phyloP scores from a whole-genome alignment of 2,329 filamentous ascomycete genomes.

The Paramyrothecium roridum region DNA sequence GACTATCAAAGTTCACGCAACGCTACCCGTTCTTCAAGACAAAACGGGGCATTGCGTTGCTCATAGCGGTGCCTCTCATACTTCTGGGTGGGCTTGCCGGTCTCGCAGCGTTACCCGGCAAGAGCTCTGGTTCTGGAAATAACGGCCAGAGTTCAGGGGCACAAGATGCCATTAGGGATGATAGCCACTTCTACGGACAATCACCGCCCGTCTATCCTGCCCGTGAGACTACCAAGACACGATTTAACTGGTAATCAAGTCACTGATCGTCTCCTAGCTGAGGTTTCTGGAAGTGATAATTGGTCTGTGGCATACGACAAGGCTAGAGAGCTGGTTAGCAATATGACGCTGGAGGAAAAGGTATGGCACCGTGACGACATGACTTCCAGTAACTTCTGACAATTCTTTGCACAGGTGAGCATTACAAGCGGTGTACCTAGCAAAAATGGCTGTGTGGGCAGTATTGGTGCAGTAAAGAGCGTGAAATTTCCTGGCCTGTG shows the following conservation, averaged over 20 bases:
- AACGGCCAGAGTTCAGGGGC: neutral
- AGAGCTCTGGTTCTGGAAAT: slow-evolving; percentile 2
- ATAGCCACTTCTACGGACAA: slow-evolving; percentile 46
- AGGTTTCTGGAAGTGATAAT: slow-evolving; percentile 13
- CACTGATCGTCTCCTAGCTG: neutral
- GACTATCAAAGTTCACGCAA: neutral
- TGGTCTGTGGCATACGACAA: slow-evolving; percentile 60
- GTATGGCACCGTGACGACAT: slow-evolving; percentile 33
- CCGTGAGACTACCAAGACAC: neutral
- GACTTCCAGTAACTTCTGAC: neutral
- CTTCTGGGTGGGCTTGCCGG: slow-evolving; percentile 4
- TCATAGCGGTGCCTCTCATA: slow-evolving; percentile 5
- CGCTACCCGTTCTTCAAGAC: slow-evolving; percentile 8
- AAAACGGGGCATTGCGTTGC: slow-evolving; percentile 5
- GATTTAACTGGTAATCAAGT: neutral
- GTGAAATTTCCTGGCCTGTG: slow-evolving; percentile 44
- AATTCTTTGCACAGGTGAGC: neutral
- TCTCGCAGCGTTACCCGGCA: slow-evolving; percentile 4
- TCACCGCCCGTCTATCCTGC: slow-evolving; percentile 46
- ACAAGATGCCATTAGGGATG: slow-evolving; percentile 25
- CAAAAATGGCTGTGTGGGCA: slow-evolving; percentile 32
- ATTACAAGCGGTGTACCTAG: neutral
- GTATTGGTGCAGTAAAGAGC: slow-evolving; percentile 49
- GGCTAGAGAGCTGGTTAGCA: slow-evolving; percentile 52
- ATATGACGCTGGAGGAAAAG: slow-evolving; percentile 66